These are phyloP conservation scores for Auriscalpium orientale DNA, from an alignment of 768 basidiomycete species.

Conservation along the genomic window DNA sequence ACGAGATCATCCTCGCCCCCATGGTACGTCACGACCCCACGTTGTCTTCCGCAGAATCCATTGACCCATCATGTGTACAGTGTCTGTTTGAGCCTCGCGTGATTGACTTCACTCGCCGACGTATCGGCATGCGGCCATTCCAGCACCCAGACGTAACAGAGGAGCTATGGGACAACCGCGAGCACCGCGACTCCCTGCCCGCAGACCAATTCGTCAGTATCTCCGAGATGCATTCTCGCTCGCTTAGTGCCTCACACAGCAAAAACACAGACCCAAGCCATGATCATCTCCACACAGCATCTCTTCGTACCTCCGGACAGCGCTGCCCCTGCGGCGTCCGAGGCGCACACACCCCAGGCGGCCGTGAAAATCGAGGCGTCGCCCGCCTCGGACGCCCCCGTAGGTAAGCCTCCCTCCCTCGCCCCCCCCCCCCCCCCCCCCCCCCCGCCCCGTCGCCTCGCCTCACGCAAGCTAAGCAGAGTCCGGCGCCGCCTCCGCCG, in stretches of 20 bases:
- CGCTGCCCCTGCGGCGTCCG: conserved; percentile 12
- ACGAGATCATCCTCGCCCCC: conserved; percentile 91
- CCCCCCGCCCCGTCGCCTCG: conserved; percentile 18
- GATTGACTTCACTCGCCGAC: conserved; percentile 82
- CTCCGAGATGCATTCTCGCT: not conserved
- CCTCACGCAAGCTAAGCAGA: not conserved
- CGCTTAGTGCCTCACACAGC: not conserved
- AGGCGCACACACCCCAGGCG: conserved; percentile 17
- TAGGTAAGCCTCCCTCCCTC: conserved; percentile 7
- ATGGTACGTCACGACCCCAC: conserved; percentile 49
- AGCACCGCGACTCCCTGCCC: conserved; percentile 15
- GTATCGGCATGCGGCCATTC: conserved; percentile 38
- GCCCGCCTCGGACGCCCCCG: not conserved
- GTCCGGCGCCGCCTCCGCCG: conserved; percentile 13
- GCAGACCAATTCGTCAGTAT: conserved; percentile 35
- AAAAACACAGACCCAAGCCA: conserved; percentile 66
- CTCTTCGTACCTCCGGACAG: conserved; percentile 34
- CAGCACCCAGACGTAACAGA: conserved; percentile 61
- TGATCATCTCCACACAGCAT: conserved; percentile 87
- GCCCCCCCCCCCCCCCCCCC: conserved; percentile 15
- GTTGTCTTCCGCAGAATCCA: not conserved
- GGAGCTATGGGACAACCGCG: conserved; percentile 46
- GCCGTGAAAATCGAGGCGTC: conserved; percentile 5
- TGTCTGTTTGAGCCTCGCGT: conserved; percentile 90
- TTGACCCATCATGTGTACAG: conserved; percentile 30